Conservation (phyloP, 2,329 filamentous ascomycete species). For the Botryotinia globosa region DNA sequence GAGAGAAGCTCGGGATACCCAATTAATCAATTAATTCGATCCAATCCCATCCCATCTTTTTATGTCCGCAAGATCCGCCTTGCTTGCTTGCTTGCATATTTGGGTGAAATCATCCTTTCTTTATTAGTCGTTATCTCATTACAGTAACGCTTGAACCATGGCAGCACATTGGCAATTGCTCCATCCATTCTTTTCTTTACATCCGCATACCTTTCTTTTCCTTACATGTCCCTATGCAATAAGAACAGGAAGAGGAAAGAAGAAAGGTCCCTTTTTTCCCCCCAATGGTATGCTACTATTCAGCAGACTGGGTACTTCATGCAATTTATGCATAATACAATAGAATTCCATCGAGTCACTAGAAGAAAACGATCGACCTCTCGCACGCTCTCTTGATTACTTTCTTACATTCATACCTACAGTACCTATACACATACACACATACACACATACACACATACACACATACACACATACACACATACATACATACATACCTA, state of each 20-base stretch:
- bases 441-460: no score
- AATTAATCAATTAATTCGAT: neutral
- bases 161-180: neutral
- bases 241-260: neutral
- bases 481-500: neutral
- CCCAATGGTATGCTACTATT: neutral
- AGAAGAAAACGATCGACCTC: neutral
- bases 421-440: neutral
- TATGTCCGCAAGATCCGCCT: constrained; percentile 1
- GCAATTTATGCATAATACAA: neutral
- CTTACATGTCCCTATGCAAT: neutral
- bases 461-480: neutral
- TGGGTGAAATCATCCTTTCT: neutral
- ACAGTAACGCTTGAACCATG: neutral
- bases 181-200: neutral
- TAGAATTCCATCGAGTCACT: neutral
- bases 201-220: neutral
- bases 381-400: neutral
- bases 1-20: constrained; percentile 3
- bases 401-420: neutral
- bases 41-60: constrained; percentile 2
- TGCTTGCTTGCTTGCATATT: neutral
- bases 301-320: neutral
- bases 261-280: neutral
- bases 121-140: neutral